Evolutionary conservation across 2,329 filamentous ascomycete genomes (phyloP).

Genomic region (Pseudohalonectria lignicola): DNA sequence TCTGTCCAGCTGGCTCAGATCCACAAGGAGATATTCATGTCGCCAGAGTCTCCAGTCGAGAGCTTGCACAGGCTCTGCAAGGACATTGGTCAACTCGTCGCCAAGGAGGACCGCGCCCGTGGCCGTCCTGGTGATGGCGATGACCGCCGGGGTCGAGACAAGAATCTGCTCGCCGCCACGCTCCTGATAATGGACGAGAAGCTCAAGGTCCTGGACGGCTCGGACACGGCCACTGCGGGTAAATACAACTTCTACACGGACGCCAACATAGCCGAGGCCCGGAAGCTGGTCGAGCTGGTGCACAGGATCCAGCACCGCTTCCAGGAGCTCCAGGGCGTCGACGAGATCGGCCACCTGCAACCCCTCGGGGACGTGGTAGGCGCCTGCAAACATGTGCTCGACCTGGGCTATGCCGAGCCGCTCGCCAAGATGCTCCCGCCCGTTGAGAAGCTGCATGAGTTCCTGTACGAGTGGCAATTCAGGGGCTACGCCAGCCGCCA

Average conservation of each 20-base stretch:
- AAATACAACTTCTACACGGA: constrained; percentile 87
- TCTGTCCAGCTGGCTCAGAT: constrained; percentile 50
- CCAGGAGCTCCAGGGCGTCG: constrained; percentile 52
- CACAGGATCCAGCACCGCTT: constrained; percentile 63
- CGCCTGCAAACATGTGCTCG: constrained; percentile 64
- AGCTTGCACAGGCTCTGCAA: constrained; percentile 33
- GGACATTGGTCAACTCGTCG: constrained; percentile 27
- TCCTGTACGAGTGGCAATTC: constrained; percentile 88
- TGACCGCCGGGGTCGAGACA: constrained; percentile 28
- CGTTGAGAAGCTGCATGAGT: constrained; percentile 75
- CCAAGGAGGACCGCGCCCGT: constrained; percentile 10
- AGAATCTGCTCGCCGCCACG: constrained; percentile 52
- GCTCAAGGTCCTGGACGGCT: constrained; percentile 6
- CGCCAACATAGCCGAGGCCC: constrained; percentile 63
- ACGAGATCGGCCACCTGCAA: constrained; percentile 62
- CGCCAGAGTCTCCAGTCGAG: constrained; percentile 24
- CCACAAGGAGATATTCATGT: constrained; percentile 44
- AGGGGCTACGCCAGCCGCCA: constrained; percentile 74
- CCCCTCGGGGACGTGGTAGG: constrained; percentile 66
- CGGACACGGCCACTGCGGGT: constrained; percentile 18
- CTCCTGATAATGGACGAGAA: constrained; percentile 55
- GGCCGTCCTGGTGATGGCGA: no score
- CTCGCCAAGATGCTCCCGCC: constrained; percentile 78
- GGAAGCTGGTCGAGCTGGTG: constrained; percentile 60
- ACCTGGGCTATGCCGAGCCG: constrained; percentile 69